A percentile compares a stretch with the other conserved stretches of the same genome.
phyloP scores from a whole-genome alignment of 345 rosid genomes.

The Gossypium thurberi region DNA sequence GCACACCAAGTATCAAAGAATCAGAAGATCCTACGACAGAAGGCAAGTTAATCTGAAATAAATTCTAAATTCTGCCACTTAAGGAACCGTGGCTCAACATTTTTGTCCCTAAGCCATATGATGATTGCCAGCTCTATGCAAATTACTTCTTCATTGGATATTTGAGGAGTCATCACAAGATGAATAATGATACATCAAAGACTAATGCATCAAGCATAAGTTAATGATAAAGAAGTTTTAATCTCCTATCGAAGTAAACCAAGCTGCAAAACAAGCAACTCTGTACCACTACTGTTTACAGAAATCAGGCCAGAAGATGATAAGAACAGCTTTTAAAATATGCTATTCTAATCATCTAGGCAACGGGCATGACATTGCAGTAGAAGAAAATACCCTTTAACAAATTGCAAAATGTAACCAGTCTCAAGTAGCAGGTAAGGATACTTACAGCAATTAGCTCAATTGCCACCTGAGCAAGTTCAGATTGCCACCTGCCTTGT shows the following conservation, averaged over 20 bases:
- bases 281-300: neutral
- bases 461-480: constrained; percentile 90
- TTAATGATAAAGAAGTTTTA: neutral
- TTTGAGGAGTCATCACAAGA: neutral
- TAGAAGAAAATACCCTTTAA: neutral
- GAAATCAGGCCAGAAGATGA: neutral
- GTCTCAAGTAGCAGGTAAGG: neutral
- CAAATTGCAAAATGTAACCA: neutral
- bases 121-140: neutral
- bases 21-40: neutral
- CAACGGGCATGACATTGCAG: neutral
- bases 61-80: neutral
- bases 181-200: neutral
- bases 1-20: neutral
- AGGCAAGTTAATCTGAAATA: neutral
- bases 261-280: too few species aligned
- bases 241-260: neutral
- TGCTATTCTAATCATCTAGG: neutral
- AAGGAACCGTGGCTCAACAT: neutral
- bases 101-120: neutral
- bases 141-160: neutral
- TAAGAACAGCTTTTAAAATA: neutral
- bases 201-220: too few species aligned
- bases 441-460: constrained; percentile 82
- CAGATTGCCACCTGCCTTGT: constrained; percentile 92